A percentile compares a stretch with the other conserved stretches of the same genome.
Evolutionary conservation across 371 early-diverging fungal species (phyloP).

Genomic region (Syncephalis plumigaleata): DNA sequence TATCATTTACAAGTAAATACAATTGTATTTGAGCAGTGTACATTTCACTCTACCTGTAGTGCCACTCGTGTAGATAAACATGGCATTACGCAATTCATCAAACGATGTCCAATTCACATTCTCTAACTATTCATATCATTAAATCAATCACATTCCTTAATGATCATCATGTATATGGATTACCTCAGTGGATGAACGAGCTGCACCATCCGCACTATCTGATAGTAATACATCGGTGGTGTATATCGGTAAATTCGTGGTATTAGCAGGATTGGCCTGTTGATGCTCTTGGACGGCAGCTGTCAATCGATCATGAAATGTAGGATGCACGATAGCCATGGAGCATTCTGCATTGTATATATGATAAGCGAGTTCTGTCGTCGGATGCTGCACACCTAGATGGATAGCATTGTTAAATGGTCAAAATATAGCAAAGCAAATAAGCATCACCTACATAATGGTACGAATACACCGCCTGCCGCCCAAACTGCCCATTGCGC

Average conservation of each 20-base stretch:
- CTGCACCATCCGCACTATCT: not conserved
- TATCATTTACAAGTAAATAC: too few relatives aligned
- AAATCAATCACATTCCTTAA: too few relatives aligned
- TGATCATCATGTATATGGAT: not conserved
- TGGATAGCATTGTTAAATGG: not conserved
- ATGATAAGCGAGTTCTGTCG: conserved; percentile 41
- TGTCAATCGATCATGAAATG: conserved; percentile 11
- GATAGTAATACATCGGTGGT: too few relatives aligned
- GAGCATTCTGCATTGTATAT: conserved; percentile 32
- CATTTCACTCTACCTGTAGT: too few relatives aligned
- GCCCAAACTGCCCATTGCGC: conserved; percentile 65
- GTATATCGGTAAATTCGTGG: too few relatives aligned
- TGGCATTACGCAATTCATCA: conserved; percentile 20
- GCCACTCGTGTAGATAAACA: conserved; percentile 72
- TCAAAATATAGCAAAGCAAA: not conserved
- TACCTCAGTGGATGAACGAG: not conserved
- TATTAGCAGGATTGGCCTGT: too few relatives aligned
- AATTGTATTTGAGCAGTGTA: too few relatives aligned
- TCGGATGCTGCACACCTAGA: conserved; percentile 37
- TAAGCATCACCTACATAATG: conserved; percentile 25
- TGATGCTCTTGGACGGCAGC: not conserved
- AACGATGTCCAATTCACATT: not conserved
- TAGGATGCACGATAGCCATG: conserved; percentile 18
- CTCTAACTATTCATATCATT: too few relatives aligned
- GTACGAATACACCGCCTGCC: conserved; percentile 57